Conservation (phyloP, 257 asterid genomes). For the Dorcoceras hygrometricum region DNA sequence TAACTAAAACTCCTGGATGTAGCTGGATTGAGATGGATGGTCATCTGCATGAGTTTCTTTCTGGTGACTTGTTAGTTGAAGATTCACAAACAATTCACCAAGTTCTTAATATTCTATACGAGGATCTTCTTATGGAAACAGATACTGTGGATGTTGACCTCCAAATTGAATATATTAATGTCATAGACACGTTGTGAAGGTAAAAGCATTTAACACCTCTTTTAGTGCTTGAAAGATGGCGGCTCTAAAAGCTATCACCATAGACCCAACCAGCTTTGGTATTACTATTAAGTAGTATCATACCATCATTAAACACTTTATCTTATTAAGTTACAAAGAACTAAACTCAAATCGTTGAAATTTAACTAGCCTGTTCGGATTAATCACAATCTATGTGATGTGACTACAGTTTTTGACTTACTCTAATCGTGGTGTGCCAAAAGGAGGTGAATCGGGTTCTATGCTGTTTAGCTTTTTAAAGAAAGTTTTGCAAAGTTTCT, state of each 20-base stretch:
- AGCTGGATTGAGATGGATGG: conserved; percentile 86
- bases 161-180: background rate
- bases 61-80: conserved; percentile 49
- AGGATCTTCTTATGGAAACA: conserved; percentile 43
- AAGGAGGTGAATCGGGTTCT: background rate
- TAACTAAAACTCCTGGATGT: conserved; percentile 82
- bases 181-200: background rate
- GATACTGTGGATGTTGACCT: conserved; percentile 28
- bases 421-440: background rate
- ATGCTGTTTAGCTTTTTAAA: too few species aligned
- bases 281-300: background rate
- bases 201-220: background rate
- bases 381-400: background rate
- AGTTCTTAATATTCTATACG: conserved; percentile 56
- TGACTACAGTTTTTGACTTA: background rate
- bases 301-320: background rate
- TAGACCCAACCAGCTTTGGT: background rate
- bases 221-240: background rate
- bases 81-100: conserved; percentile 37
- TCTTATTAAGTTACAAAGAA: too few species aligned
- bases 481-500: too few species aligned
- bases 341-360: too few species aligned
- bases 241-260: background rate
- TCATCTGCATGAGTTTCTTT: conserved; percentile 67
- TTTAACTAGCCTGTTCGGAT: background rate